Evolutionary conservation across 345 rosid genomes (phyloP), one percentile per base, ranked within the genome.

Genomic region (Arabidopsis arenosa): DNA sequence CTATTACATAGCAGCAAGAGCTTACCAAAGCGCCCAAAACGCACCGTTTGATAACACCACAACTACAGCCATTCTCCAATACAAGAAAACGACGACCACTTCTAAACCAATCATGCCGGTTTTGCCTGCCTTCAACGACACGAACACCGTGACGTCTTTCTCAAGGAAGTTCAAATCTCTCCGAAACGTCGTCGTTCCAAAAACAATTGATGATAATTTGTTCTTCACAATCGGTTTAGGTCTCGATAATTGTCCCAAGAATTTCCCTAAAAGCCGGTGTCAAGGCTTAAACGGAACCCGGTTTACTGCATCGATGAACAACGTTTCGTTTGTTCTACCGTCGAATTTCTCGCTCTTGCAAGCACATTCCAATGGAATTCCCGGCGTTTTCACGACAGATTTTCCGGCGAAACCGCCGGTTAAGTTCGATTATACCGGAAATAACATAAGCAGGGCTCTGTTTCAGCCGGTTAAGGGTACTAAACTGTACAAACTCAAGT

Each of bases 211-310:
- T 43, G 93, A 94, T 28, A 73, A 44, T 73, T 81, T 94, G 52
- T 84, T 92, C 79, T 82, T 92, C 76, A 88, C 97, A 0, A 49
- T 90, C 11, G 96, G 99, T 6, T 67, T 95, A 11, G 99, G 99
- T 40, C 87, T 92, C 55, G 75, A 86, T 47, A 85, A 69, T 2
- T 92, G 99, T 73, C 97, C 99, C 6, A 77, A 68, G 45, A 86
- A 83, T 8, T 86, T 85, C 13, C 40, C 33, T 0, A 6, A 80
- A 9, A 79, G 55, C 7, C 81, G 79, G 39, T 95, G 99, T 40
- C 99, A 92, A 66, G 99, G 97, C 6, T 88, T 90, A 9, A 92
- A 90, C 44, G 96, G 97, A 0, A 92, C 96, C 21, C 97, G 97
- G 18, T 89, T 95, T 81, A 85, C 96, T 0, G 85, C 99, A 1